Conservation (phyloP, 2,329 filamentous ascomycete species). For the Verticillium nubilum region DNA sequence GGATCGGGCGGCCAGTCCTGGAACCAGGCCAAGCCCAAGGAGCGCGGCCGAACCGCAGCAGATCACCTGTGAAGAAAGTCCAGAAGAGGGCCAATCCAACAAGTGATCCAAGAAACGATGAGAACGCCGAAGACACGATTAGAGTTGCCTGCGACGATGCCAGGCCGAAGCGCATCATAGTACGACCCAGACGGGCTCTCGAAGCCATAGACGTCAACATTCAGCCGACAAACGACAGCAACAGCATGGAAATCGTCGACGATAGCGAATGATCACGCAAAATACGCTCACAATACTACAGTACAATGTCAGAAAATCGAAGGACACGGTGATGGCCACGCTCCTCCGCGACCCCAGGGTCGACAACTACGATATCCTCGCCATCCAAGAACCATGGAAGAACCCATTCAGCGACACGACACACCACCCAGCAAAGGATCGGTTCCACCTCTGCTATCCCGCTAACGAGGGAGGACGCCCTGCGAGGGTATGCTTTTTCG, state of each 20-base stretch:
- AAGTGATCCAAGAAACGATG: background rate
- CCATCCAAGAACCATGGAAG: constrained; percentile 1
- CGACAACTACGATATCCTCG: constrained; percentile 2
- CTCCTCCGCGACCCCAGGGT: constrained; percentile 3
- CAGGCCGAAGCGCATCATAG: background rate
- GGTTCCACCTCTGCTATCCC: constrained; percentile 2
- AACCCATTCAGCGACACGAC: constrained; percentile 1
- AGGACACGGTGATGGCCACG: constrained; percentile 1
- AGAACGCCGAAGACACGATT: background rate
- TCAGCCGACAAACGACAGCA: background rate
- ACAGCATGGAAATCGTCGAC: constrained; percentile 1
- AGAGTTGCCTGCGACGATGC: background rate
- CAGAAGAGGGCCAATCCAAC: background rate
- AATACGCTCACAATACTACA: constrained; percentile 2
- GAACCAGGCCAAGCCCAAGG: background rate
- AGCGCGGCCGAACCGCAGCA: background rate
- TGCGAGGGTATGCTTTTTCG: constrained; percentile 1
- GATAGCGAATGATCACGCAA: constrained; percentile 2
- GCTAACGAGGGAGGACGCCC: background rate
- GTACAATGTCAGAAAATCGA: constrained; percentile 4
- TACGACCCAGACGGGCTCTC: background rate
- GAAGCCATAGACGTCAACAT: constrained; percentile 1
- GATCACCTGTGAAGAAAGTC: constrained; percentile 1
- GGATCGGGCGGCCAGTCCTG: background rate
- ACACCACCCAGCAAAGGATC: constrained; percentile 2